A percentile compares a stretch with the other conserved stretches of the same genome.
phyloP scores from a whole-genome alignment of 306 rosid genomes.

The Lathyrus oleraceus region DNA sequence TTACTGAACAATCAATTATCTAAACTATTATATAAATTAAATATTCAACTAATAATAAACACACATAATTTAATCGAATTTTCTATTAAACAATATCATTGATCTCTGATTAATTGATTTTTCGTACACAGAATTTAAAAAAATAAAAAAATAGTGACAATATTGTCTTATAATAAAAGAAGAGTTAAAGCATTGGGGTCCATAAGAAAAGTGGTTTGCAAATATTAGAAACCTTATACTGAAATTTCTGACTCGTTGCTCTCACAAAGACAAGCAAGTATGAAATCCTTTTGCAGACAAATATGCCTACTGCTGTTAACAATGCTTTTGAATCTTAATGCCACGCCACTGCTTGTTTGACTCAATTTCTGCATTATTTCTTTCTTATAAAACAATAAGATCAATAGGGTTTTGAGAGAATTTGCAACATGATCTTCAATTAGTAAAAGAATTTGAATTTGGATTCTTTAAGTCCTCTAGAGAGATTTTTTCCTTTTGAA shows the following conservation, averaged over 20 bases:
- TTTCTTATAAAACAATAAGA: no score
- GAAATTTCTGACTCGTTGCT: constrained; percentile 44
- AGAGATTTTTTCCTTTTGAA: no score
- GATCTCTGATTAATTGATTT: no score
- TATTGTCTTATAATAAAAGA: not conserved
- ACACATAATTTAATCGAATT: no score
- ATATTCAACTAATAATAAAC: no score
- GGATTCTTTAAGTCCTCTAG: no score
- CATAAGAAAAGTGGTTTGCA: constrained; percentile 17
- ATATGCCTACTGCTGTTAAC: constrained; percentile 19
- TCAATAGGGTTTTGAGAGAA: not conserved
- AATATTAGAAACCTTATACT: not conserved
- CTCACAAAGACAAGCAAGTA: constrained; percentile 43
- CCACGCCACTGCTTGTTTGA: constrained; percentile 30
- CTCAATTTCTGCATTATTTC: constrained; percentile 22
- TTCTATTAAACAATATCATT: no score
- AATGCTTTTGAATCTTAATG: constrained; percentile 25
- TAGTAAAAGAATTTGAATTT: no score
- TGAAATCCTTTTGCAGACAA: constrained; percentile 41
- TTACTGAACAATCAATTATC: no score
- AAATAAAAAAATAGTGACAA: not conserved
- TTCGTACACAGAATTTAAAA: no score
- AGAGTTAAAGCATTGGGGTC: constrained; percentile 29
- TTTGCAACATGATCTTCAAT: not conserved
- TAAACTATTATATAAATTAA: no score